These are phyloP conservation scores for Noccaea caerulescens DNA, from an alignment of 345 rosid genomes.

Conservation along the genomic window DNA sequence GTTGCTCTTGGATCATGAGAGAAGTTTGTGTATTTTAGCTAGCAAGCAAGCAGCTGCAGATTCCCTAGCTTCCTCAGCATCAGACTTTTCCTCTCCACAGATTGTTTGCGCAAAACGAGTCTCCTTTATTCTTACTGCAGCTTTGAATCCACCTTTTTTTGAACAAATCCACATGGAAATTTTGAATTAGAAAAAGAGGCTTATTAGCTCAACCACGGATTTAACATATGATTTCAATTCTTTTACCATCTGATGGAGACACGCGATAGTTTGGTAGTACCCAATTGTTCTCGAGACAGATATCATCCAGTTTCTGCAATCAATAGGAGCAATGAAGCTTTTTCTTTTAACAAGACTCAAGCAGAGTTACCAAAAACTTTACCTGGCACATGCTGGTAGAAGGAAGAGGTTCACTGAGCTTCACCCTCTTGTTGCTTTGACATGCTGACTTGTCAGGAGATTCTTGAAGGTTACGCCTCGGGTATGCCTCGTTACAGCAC, in stretches of 20 bases:
- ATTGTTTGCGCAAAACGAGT: slow-evolving; percentile 37
- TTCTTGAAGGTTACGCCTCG: slow-evolving; percentile 32
- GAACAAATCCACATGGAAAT: not conserved
- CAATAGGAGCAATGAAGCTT: slow-evolving; percentile 4
- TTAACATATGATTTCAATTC: slow-evolving; percentile 24
- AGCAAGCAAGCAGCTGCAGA: slow-evolving; percentile 62
- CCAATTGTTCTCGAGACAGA: slow-evolving; percentile 63
- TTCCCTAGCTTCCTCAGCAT: slow-evolving; percentile 61
- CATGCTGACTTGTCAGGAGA: slow-evolving; percentile 42
- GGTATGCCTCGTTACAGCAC: slow-evolving; percentile 47
- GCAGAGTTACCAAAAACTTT: slow-evolving; percentile 38
- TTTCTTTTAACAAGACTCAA: not conserved
- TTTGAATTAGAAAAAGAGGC: not conserved
- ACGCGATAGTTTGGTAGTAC: slow-evolving; percentile 61
- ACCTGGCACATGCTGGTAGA: slow-evolving; percentile 57
- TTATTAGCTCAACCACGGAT: not conserved
- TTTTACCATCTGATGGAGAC: slow-evolving; percentile 61
- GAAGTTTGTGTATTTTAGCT: slow-evolving; percentile 35
- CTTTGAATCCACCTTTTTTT: slow-evolving; percentile 60
- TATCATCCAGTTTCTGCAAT: slow-evolving; percentile 65
- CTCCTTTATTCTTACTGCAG: slow-evolving; percentile 54
- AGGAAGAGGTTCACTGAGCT: slow-evolving; percentile 42
- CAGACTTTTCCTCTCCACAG: slow-evolving; percentile 41
- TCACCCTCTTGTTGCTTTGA: slow-evolving; percentile 38
- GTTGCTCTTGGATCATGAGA: slow-evolving; percentile 21